Conservation (phyloP, 1,139 yeast species). For the Schwanniomyces etchellsii region DNA sequence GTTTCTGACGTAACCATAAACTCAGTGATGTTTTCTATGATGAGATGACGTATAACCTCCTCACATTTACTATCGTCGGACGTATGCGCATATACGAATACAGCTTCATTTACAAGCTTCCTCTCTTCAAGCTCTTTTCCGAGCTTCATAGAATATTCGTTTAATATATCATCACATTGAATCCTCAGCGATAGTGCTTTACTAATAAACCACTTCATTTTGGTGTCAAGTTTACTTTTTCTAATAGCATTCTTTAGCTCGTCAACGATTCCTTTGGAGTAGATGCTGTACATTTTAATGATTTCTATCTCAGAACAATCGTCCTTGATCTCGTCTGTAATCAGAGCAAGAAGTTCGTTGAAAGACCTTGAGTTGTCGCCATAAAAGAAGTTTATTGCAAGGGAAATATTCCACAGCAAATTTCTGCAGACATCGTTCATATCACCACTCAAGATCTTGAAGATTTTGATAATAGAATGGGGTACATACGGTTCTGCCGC, state of each 20-base stretch:
- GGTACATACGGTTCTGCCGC: constrained; percentile 45
- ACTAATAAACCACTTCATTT: constrained; percentile 35
- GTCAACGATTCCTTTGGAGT: too few species aligned
- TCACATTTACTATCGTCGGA: constrained; percentile 36
- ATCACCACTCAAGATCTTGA: constrained; percentile 61
- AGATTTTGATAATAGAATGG: constrained; percentile 46
- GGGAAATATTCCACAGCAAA: constrained; percentile 62
- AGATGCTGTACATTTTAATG: constrained; percentile 15
- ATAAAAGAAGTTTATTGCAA: constrained; percentile 58
- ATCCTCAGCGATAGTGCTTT: constrained; percentile 28
- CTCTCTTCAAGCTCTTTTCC: constrained; percentile 47
- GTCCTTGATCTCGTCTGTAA: constrained; percentile 7
- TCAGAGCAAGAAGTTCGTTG: constrained; percentile 28
- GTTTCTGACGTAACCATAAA: constrained; percentile 29
- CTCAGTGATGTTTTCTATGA: constrained; percentile 42
- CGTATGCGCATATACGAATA: constrained; percentile 56
- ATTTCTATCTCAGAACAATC: constrained; percentile 15
- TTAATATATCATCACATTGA: constrained; percentile 24
- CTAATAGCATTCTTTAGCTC: too few species aligned
- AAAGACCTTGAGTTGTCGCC: constrained; percentile 45
- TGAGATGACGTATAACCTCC: constrained; percentile 34
- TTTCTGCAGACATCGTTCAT: constrained; percentile 33
- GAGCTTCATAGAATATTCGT: constrained; percentile 37
- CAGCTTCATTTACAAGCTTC: constrained; percentile 54
- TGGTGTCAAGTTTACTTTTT: too few species aligned